Evolutionary conservation across 495 filamentous ascomycete genomes (phyloP).

Genomic region (Penicillium coprophilum): DNA sequence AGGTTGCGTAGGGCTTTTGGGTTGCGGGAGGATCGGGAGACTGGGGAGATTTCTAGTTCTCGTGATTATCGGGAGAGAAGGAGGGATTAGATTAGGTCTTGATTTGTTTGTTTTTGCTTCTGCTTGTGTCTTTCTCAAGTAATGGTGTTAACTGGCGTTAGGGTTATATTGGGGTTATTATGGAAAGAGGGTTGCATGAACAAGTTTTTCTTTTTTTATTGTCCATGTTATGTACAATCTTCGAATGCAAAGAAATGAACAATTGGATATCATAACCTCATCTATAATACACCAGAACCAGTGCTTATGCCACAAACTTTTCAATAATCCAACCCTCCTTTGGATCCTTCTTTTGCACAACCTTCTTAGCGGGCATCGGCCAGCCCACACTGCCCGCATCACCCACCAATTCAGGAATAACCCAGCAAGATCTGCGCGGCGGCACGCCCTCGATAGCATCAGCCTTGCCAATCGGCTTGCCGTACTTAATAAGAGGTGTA

Average conservation of each 20-base stretch:
- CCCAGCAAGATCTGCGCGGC: conserved; percentile 72
- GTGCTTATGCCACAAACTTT: conserved; percentile 45
- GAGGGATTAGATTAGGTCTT: conserved; percentile 20
- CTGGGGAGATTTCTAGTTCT: conserved; percentile 67
- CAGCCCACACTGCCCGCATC: conserved; percentile 71
- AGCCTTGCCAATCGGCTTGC: conserved; percentile 86
- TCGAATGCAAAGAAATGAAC: conserved; percentile 16
- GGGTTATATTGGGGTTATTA: background rate
- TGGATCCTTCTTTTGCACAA: conserved; percentile 70
- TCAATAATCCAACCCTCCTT: conserved; percentile 79
- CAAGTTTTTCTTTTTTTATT: conserved; percentile 1
- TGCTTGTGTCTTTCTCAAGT: background rate
- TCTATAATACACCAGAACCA: conserved; percentile 25
- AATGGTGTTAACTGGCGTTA: conserved; percentile 11
- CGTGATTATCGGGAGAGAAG: conserved; percentile 37
- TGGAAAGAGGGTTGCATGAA: conserved; percentile 4
- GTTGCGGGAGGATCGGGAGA: conserved; percentile 84
- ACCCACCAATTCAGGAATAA: conserved; percentile 69
- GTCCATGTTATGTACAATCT: background rate
- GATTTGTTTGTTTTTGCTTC: background rate
- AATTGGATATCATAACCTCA: conserved; percentile 31
- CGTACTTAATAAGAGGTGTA: conserved; percentile 79
- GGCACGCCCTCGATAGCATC: conserved; percentile 54
- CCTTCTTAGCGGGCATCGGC: conserved; percentile 79
- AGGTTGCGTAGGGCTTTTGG: conserved; percentile 83